Evolutionary conservation across 176 grass and related monocot genomes (phyloP), one percentile per base, ranked within the genome.

Genomic region (Pontederia paniculata): DNA sequence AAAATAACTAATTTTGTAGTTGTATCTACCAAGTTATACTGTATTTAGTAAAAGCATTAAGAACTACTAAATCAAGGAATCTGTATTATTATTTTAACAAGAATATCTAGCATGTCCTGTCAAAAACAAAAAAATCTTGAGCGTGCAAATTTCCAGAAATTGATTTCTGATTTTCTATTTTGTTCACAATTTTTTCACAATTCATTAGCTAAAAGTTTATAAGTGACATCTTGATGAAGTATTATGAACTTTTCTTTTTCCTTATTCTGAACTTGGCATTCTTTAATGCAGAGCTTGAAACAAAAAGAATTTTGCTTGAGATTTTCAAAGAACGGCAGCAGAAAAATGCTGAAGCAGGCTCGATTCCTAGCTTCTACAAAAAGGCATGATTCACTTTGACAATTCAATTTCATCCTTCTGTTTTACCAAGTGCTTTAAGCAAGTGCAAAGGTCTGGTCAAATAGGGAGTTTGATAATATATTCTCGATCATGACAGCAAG

Each of bases 331-430:
- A 98, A 63, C 70, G 93, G 19, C 93, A 98, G 50, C 77, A 80
- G 68, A 91, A 82, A 83, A 89, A 79, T 71, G 77, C 80, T 22
- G 80, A 91, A 91, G 86, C 87, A 75, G 93, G 93, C 71, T 88
- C 93, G 15, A 88, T 98, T 52, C 93, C 93, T 77, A 84, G 85
- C 82, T 98, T 91, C 48, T 98, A 98, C 73, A 98, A 98, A 73
- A 98, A 98, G 93, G 87, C 85, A 66, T 58, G 5, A 37, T 6
- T 63, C 52, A 21, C 72, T 45, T 9, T 1, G 17, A 23, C 22
- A 9, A 41, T 61, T 61, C 9, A 18, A 21, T 19, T 8, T 16
- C 9, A 8, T n/a, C 1, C 19, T 60, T 23, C n/a, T 17, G 12
- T 60, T 52, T 42, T 8, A n/a, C 17, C 13, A 4, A 18, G 43